A percentile compares a stretch with the other conserved stretches of the same genome.
These are phyloP conservation scores for Nitzschia inconspicua DNA, from an alignment of 108 stramenopile genomes.

Conservation along the genomic window DNA sequence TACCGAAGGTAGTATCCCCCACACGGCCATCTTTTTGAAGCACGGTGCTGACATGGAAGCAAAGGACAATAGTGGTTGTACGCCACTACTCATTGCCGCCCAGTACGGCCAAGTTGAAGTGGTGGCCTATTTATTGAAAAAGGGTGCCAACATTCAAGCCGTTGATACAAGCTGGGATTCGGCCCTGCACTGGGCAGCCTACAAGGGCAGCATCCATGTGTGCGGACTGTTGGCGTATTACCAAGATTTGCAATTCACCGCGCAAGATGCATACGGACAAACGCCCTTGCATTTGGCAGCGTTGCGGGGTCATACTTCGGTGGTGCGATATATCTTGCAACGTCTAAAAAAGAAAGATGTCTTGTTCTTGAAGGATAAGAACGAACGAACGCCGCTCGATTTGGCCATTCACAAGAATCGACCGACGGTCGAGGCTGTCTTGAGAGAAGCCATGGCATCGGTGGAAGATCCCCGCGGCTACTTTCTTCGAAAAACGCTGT, in stretches of 20 bases:
- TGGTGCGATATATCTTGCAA: slow-evolving; percentile 70
- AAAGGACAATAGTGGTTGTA: slow-evolving; percentile 76
- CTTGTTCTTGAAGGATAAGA: slow-evolving; percentile 59
- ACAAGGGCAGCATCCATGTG: slow-evolving; percentile 89
- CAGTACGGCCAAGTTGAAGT: slow-evolving; percentile 94
- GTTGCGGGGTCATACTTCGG: slow-evolving; percentile 83
- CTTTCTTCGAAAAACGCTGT: slow-evolving; percentile 25
- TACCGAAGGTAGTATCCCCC: slow-evolving; percentile 83
- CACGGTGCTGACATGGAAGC: slow-evolving; percentile 60
- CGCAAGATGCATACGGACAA: slow-evolving; percentile 88
- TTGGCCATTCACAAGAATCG: slow-evolving; percentile 81
- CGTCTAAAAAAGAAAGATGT: slow-evolving; percentile 9
- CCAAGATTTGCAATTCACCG: slow-evolving; percentile 19
- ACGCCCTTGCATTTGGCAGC: slow-evolving; percentile 92
- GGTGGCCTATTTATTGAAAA: slow-evolving; percentile 80
- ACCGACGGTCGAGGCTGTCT: slow-evolving; percentile 49
- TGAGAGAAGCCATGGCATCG: slow-evolving; percentile 53
- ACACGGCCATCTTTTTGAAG: slow-evolving; percentile 67
- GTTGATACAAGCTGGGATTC: slow-evolving; percentile 85
- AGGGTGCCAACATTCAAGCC: slow-evolving; percentile 74
- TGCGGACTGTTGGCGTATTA: slow-evolving; percentile 83
- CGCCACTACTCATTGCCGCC: slow-evolving; percentile 88
- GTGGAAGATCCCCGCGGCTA: slow-evolving; percentile 29
- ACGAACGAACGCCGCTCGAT: slow-evolving; percentile 72
- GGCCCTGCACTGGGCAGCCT: slow-evolving; percentile 95